Evolutionary conservation across 2,329 filamentous ascomycete genomes (phyloP).

Genomic region (Cercospora sp.): DNA sequence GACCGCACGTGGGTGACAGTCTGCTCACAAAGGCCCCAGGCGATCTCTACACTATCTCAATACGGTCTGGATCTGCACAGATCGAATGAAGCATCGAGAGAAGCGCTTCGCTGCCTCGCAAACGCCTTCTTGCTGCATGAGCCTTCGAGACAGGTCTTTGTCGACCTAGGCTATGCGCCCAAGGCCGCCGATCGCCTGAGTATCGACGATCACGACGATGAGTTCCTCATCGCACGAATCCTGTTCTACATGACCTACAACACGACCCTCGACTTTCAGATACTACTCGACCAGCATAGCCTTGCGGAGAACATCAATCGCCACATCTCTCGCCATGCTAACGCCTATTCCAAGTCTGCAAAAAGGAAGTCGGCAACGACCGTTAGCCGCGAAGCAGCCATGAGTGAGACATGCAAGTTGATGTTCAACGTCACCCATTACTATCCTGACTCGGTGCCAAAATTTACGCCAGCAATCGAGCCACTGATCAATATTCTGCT

Average conservation of each 20-base stretch:
- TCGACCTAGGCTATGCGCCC: slow-evolving; percentile 66
- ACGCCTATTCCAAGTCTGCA: slow-evolving; percentile 47
- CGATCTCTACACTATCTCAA: slow-evolving; percentile 57
- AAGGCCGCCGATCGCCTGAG: slow-evolving; percentile 71
- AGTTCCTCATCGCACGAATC: slow-evolving; percentile 79
- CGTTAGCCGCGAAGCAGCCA: slow-evolving; percentile 74
- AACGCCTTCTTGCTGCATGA: slow-evolving; percentile 76
- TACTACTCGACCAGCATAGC: slow-evolving; percentile 64
- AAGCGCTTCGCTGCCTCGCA: slow-evolving; percentile 78
- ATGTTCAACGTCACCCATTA: slow-evolving; percentile 84
- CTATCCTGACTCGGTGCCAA: slow-evolving; percentile 60
- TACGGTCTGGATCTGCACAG: slow-evolving; percentile 70
- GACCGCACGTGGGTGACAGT: neutral
- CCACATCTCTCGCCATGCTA: slow-evolving; percentile 67
- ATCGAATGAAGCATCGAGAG: slow-evolving; percentile 61
- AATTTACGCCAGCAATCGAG: slow-evolving; percentile 68
- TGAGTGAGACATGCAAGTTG: slow-evolving; percentile 81
- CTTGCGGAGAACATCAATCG: slow-evolving; percentile 66
- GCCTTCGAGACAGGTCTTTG: slow-evolving; percentile 68
- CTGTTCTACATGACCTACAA: slow-evolving; percentile 78
- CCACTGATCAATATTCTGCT: slow-evolving; percentile 69
- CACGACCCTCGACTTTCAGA: slow-evolving; percentile 65
- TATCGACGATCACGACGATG: slow-evolving; percentile 72
- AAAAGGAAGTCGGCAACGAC: slow-evolving; percentile 27
- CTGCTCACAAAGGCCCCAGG: slow-evolving; percentile 52